Evolutionary conservation across 306 rosid genomes (phyloP), one percentile per base, ranked within the genome.

Genomic region (Elaeagnus macrophylla): DNA sequence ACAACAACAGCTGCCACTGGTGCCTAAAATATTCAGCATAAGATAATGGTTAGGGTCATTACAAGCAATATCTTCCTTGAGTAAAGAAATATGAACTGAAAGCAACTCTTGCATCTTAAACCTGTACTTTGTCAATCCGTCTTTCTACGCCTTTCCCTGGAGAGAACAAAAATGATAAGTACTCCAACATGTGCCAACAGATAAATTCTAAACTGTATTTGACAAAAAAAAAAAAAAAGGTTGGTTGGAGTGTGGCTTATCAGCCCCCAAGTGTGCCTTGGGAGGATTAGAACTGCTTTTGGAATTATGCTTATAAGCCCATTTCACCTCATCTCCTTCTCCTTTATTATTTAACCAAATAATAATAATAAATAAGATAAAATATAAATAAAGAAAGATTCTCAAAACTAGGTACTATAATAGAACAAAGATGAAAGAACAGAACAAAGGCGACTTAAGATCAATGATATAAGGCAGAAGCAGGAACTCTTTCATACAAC

Each of bases 1-100:
- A 91, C 72, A 63, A 91, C 97, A 72, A 91, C 96, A 66, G 97
- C 97, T 40, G 97, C 97, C 76, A 91, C 85, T 19, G 97, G 95
- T 53, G 67, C 95, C 97, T 89, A 81, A 72, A 47, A 62, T 19
- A 45, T 71, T 71, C 50, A 69, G 59, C 36, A 25, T 48, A 39
- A 67, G 67, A 45, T 41, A 70, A 71, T 61, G 60, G 61, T 35
- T 16, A 57, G 39, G 19, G 39, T 40, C 39, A 25, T 54, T 41
- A 70, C 45, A 25, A 53, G 41, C 48, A 49, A 70, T 81, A 39
- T 56, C 53, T 40, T 42, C 59, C 40, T 57, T 70, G 57, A 64
- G 62, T 50, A 53, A 54, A 57, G 39, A 65, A 12, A 8, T 47
- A 14, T 44, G 43, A 73, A 42, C 43, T 60, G 72, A 46, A 49